Evolutionary conservation across 1,284 basidiomycete species (phyloP).

Genomic region (Pisolithus thermaeus): DNA sequence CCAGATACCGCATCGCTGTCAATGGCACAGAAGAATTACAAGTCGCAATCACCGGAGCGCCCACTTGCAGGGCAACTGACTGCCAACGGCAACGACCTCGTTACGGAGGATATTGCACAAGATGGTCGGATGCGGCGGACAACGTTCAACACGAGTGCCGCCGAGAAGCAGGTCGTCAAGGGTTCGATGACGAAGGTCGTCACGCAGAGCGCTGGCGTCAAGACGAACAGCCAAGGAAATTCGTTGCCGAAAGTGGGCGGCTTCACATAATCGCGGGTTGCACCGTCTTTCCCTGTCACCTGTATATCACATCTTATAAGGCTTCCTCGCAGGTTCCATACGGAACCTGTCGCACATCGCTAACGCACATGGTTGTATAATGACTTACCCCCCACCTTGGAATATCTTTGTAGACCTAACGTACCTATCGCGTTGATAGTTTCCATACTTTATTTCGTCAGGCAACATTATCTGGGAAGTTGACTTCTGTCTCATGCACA

Average conservation of each 20-base stretch:
- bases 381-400: not conserved
- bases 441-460: conserved; percentile 4
- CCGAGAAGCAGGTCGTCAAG: conserved; percentile 50
- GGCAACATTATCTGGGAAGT: not conserved
- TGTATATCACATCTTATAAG: not conserved
- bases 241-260: conserved; percentile 7
- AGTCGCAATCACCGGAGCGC: conserved; percentile 24
- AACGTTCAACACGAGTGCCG: conserved; percentile 31
- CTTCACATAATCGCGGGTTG: conserved; percentile 4
- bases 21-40: conserved; percentile 18
- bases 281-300: not conserved
- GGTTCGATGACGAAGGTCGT: conserved; percentile 52
- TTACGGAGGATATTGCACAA: conserved; percentile 32
- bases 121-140: conserved; percentile 38
- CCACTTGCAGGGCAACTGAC: conserved; percentile 19
- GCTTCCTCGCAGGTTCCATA: not conserved
- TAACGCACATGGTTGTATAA: not conserved
- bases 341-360: not conserved
- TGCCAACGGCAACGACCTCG: conserved; percentile 29
- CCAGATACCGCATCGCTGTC: conserved; percentile 22
- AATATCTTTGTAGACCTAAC: not conserved
- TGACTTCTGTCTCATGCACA: not conserved
- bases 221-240: conserved; percentile 3
- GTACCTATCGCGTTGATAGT: not conserved
- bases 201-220: conserved; percentile 21